Evolutionary conservation across 306 rosid species (phyloP).

Genomic region (Acacia acuminata): DNA sequence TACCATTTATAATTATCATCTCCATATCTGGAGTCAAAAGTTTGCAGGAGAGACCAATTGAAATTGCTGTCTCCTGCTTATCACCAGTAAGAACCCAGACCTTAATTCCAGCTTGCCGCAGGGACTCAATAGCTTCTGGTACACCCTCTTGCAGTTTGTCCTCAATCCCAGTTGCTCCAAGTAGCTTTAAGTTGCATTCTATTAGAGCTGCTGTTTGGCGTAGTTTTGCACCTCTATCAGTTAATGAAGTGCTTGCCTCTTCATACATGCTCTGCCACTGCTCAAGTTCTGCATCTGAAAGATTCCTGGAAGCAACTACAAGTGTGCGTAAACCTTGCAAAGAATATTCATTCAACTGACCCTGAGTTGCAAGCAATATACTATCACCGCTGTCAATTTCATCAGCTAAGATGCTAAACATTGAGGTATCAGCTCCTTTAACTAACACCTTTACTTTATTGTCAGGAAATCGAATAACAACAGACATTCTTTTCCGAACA

Average conservation of each 20-base stretch:
- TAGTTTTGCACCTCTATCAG: slow-evolving; percentile 67
- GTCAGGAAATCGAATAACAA: slow-evolving; percentile 84
- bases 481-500: slow-evolving; percentile 95
- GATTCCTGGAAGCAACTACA: slow-evolving; percentile 81
- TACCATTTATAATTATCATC: slow-evolving; percentile 79
- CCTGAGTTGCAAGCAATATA: slow-evolving; percentile 52
- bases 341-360: slow-evolving; percentile 82
- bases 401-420: slow-evolving; percentile 66
- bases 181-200: slow-evolving; percentile 76
- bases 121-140: slow-evolving; percentile 88
- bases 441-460: slow-evolving; percentile 84
- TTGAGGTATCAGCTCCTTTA: slow-evolving; percentile 94
- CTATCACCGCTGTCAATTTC: slow-evolving; percentile 41
- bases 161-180: slow-evolving; percentile 96
- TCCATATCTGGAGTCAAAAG: slow-evolving; percentile 81
- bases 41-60: slow-evolving; percentile 91
- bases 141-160: slow-evolving; percentile 98
- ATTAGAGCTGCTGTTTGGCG: slow-evolving; percentile 81
- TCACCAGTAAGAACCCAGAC: slow-evolving; percentile 99
- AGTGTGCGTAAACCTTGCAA: slow-evolving; percentile 88
- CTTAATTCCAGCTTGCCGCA: slow-evolving; percentile 96
- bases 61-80: slow-evolving; percentile 98
- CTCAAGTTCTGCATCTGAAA: slow-evolving; percentile 73
- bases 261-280: slow-evolving; percentile 83
- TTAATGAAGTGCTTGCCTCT: slow-evolving; percentile 91